Evolutionary conservation across 345 rosid genomes (phyloP).

Genomic region (Eucalyptus sp.): DNA sequence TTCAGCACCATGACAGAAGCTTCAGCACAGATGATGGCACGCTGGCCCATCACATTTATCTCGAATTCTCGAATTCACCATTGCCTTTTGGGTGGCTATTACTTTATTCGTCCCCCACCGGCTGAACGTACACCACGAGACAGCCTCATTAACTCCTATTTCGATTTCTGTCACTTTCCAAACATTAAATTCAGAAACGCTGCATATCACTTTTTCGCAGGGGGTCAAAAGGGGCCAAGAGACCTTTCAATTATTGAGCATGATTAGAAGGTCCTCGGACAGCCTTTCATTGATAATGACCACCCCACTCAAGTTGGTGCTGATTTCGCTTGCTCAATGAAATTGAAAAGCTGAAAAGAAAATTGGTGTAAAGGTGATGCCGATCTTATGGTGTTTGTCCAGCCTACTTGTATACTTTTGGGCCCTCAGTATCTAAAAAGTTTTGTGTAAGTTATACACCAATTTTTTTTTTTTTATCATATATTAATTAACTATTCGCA

Average conservation of each 20-base stretch:
- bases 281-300: background rate
- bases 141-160: background rate
- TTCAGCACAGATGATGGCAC: background rate
- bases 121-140: background rate
- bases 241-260: background rate
- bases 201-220: background rate
- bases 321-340: background rate
- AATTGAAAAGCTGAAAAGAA: background rate
- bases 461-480: background rate
- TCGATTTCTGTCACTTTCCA: background rate
- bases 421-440: background rate
- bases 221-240: background rate
- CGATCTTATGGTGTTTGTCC: background rate
- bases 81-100: background rate
- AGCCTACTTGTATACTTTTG: background rate
- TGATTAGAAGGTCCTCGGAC: background rate
- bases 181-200: background rate
- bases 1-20: background rate
- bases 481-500: background rate
- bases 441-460: background rate
- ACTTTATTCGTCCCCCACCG: background rate
- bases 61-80: background rate
- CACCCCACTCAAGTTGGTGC: background rate
- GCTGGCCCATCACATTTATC: background rate
- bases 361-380: background rate